Conservation (phyloP, 2,329 filamentous ascomycete species). For the Magnaporthiopsis rhizophila region DNA sequence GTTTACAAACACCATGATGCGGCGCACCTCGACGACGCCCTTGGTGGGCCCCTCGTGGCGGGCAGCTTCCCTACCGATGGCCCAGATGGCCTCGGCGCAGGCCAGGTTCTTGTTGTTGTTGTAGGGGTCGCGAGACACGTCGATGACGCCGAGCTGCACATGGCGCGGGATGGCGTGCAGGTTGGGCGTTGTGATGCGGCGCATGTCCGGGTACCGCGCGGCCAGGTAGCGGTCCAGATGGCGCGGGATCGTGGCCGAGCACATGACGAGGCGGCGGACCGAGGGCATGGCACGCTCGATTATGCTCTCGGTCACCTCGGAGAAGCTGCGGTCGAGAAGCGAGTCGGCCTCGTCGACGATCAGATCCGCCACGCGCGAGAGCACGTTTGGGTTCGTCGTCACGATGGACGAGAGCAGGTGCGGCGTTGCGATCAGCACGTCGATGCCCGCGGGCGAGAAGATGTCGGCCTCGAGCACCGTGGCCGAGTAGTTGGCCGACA, state of each 20-base stretch:
- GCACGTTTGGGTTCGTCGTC: conserved; percentile 80
- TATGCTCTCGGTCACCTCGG: conserved; percentile 71
- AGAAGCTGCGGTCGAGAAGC: conserved; percentile 87
- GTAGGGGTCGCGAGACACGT: conserved; percentile 88
- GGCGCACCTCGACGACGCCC: conserved; percentile 60
- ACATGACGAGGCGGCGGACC: conserved; percentile 78
- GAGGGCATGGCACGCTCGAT: conserved; percentile 76
- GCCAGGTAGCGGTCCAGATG: conserved; percentile 81
- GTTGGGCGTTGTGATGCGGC: conserved; percentile 86
- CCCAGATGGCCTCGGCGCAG: conserved; percentile 91
- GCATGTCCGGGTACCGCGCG: conserved; percentile 72
- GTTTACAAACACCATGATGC: conserved; percentile 42
- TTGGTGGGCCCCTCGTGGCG: conserved; percentile 48
- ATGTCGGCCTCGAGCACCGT: conserved; percentile 77
- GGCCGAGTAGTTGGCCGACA: conserved; percentile 70
- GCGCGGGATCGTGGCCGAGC: conserved; percentile 90
- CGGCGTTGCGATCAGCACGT: conserved; percentile 80
- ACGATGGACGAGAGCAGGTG: conserved; percentile 85
- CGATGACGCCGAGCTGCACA: conserved; percentile 87
- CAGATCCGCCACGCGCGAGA: conserved; percentile 83
- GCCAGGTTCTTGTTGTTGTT: conserved; percentile 87
- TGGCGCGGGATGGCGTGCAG: conserved; percentile 91
- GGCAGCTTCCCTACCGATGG: conserved; percentile 70
- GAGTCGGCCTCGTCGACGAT: conserved; percentile 95
- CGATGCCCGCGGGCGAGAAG: conserved; percentile 73